These are phyloP conservation scores for Myriosclerotinia scirpicola DNA, from an alignment of 2,329 filamentous ascomycete species.

Conservation along the genomic window DNA sequence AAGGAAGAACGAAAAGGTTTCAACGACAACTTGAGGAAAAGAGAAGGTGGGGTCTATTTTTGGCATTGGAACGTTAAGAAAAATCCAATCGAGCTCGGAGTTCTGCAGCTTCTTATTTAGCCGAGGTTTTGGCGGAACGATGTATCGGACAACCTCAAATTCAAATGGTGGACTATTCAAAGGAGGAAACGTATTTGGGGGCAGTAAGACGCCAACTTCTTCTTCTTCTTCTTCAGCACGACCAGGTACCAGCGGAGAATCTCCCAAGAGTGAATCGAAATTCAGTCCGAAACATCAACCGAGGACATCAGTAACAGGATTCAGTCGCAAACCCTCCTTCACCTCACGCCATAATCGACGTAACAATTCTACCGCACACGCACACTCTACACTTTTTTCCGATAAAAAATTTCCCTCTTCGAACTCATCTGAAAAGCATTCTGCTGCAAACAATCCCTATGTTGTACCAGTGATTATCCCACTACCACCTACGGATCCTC, in stretches of 20 bases:
- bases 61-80: too few species aligned
- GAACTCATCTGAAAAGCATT: conserved; percentile 30
- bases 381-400: conserved; percentile 23
- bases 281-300: conserved; percentile 24
- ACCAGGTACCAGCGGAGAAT: conserved; percentile 37
- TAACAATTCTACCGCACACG: conserved; percentile 43
- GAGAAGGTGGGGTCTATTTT: too few species aligned
- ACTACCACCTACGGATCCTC: conserved; percentile 8
- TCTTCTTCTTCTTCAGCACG: conserved; percentile 28
- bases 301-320: conserved; percentile 48
- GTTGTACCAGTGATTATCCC: conserved; percentile 22
- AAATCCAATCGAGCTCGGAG: too few species aligned
- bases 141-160: conserved; percentile 27
- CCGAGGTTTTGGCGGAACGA: conserved; percentile 24
- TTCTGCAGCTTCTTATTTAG: conserved; percentile 9
- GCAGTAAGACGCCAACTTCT: conserved; percentile 32
- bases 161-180: conserved; percentile 28
- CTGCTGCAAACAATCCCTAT: conserved; percentile 28
- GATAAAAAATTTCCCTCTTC: conserved; percentile 6
- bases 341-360: conserved; percentile 44
- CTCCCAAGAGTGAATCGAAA: conserved; percentile 31
- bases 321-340: conserved; percentile 55
- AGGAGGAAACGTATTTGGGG: conserved; percentile 31
- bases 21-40: background rate
- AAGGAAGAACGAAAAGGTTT: background rate